Evolutionary conservation across 1,284 basidiomycete genomes (phyloP), one percentile per base, ranked within the genome.

Genomic region (Malassezia arunalokei): DNA sequence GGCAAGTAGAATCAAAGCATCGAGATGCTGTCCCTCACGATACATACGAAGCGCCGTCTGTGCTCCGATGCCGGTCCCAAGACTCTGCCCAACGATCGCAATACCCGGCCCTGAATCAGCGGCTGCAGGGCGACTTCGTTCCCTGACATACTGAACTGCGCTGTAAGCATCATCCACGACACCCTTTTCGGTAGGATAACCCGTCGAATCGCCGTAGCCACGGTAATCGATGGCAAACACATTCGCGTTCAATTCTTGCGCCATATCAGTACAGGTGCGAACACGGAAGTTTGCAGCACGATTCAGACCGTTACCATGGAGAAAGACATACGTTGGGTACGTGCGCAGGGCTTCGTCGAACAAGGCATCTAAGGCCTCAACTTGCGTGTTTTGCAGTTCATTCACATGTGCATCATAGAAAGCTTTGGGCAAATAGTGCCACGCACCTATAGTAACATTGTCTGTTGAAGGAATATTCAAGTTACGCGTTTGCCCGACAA

Each of bases 151-250:
- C 61, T 87, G 80, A 79, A 83, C 94, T 0, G 83, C 85, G 0
- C 86, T 79, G 27, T 81, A 77, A 1, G 87, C 88, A 66, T 96
- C 92, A 3, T 74, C 74, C 0, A 81, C 73, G 0, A 95, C 75
- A 0, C 90, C 92, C 11, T 75, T 73, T 69, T 91, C 84, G 8
- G 79, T 81, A 0, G 90, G 90, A 2, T 24, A 73, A 1, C 89
- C 87, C 0, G 80, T 79, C 50, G 87, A 90, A 68, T 96, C 89
- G 0, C 78, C 91, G 64, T 86, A 96, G 0, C 91, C 91, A n/a
- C 88, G 81, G 69, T 92, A 92, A 74, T 94, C 90, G 40, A 87
- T 81, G 0, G 82, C 83, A 17, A 94, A 74, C 1, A 94, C 83
- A 68, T 92, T 94, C 14, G 79, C 80, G 17, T 77, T 76, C 0